phyloP scores from a whole-genome alignment of 73 alveolate species.

The Paramecium sexaurelia region DNA sequence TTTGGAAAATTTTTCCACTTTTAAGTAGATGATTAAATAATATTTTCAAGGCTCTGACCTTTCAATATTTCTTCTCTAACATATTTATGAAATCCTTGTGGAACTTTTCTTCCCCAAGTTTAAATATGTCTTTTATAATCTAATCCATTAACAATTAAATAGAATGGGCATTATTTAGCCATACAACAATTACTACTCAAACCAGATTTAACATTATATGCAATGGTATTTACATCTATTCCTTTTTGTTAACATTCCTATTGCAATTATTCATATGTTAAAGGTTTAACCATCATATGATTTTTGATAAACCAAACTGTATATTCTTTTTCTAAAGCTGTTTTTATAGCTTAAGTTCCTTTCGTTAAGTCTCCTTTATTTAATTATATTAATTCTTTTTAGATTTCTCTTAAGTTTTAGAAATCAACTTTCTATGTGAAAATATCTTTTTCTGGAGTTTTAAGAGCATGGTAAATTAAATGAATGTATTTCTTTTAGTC shows the following conservation, averaged over 20 bases:
- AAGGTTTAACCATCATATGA: slow-evolving; percentile 40
- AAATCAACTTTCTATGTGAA: not conserved
- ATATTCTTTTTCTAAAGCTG: not conserved
- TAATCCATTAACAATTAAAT: slow-evolving; percentile 8
- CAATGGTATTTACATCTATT: not conserved
- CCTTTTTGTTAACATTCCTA: not conserved
- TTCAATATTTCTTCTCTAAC: not conserved
- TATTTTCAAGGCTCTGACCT: not conserved
- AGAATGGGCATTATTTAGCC: not conserved
- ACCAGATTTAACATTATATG: not conserved
- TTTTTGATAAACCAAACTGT: not conserved
- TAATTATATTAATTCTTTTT: not conserved
- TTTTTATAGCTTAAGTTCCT: not conserved
- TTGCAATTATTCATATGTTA: slow-evolving; percentile 19
- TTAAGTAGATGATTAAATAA: not conserved
- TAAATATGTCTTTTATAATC: slow-evolving; percentile 36
- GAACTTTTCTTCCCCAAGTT: slow-evolving; percentile 45
- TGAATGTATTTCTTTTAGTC: slow-evolving; percentile 10
- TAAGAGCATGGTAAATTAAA: not conserved
- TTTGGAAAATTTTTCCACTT: slow-evolving; percentile 2
- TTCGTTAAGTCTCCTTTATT: slow-evolving; percentile 6
- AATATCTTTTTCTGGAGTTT: not conserved
- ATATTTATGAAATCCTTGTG: slow-evolving; percentile 36
- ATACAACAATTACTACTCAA: slow-evolving; percentile 46
- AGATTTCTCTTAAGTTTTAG: not conserved